These are phyloP conservation scores for Euphorbia peplus DNA, from an alignment of 345 rosid species.

Conservation along the genomic window DNA sequence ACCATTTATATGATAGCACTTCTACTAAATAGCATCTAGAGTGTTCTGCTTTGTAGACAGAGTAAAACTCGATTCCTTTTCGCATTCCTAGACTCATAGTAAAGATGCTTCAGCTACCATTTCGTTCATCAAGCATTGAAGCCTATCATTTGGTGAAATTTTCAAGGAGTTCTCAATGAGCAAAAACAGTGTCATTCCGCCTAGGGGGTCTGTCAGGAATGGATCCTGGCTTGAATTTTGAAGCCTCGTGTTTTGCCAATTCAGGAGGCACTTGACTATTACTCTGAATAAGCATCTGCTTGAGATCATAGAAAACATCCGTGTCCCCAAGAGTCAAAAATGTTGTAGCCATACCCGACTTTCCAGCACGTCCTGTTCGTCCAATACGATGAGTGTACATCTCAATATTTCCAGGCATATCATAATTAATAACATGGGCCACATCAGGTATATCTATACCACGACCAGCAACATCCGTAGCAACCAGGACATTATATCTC, in stretches of 20 bases:
- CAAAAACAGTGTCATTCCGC: slow-evolving; percentile 79
- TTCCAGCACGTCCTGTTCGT: slow-evolving; percentile 95
- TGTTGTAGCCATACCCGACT: slow-evolving; percentile 89
- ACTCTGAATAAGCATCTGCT: slow-evolving; percentile 96
- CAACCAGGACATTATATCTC: slow-evolving; percentile 86
- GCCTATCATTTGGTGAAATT: neutral
- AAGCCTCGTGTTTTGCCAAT: slow-evolving; percentile 89
- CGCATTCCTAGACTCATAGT: neutral
- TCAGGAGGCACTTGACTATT: slow-evolving; percentile 90
- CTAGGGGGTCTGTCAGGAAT: slow-evolving; percentile 92
- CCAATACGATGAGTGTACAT: slow-evolving; percentile 95
- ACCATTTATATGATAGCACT: neutral
- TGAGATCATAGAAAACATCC: slow-evolving; percentile 91
- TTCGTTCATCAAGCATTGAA: neutral
- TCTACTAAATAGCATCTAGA: slow-evolving; percentile 3
- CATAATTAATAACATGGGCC: slow-evolving; percentile 89
- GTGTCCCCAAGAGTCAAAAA: slow-evolving; percentile 77
- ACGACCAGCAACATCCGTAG: slow-evolving; percentile 94
- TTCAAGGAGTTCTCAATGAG: slow-evolving; percentile 43
- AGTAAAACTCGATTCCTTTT: neutral
- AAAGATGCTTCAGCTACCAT: slow-evolving; percentile 6
- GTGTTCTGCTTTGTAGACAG: neutral
- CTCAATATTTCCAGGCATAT: slow-evolving; percentile 86
- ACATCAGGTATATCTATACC: slow-evolving; percentile 96
- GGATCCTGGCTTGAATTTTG: slow-evolving; percentile 89